A percentile compares a stretch with the other conserved stretches of the same genome.
Evolutionary conservation across 2,329 filamentous ascomycete genomes (phyloP).

Genomic region (Fusarium cicatricum): DNA sequence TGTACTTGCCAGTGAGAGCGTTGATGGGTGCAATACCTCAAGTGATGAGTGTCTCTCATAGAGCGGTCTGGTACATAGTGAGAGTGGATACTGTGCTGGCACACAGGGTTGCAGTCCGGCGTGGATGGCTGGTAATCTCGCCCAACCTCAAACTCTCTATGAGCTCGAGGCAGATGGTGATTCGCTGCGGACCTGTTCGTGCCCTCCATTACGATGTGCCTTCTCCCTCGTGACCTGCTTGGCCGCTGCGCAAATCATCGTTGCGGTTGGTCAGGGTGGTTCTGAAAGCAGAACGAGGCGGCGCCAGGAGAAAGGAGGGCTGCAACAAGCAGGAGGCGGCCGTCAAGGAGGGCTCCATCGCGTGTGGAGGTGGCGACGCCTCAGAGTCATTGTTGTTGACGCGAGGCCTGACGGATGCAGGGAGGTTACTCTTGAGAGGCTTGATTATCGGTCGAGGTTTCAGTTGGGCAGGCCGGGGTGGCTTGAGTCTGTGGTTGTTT

Average conservation of each 20-base stretch:
- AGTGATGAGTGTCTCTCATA: not conserved
- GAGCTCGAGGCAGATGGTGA: slow-evolving; percentile 22
- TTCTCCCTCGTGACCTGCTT: slow-evolving; percentile 24
- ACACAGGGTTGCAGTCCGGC: slow-evolving; percentile 30
- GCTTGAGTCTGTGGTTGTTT: slow-evolving; percentile 1
- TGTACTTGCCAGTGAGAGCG: slow-evolving; percentile 3
- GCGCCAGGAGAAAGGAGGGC: not conserved
- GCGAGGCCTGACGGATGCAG: slow-evolving; percentile 3
- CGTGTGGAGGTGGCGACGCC: slow-evolving; percentile 19
- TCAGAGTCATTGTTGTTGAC: slow-evolving; percentile 26
- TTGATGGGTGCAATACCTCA: slow-evolving; percentile 10
- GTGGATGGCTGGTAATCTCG: slow-evolving; percentile 27
- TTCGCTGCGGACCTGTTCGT: slow-evolving; percentile 17
- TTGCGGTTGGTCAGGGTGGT: slow-evolving; percentile 15
- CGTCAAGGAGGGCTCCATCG: slow-evolving; percentile 1
- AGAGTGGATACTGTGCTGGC: slow-evolving; percentile 27
- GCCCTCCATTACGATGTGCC: slow-evolving; percentile 28
- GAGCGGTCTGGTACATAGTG: slow-evolving; percentile 27
- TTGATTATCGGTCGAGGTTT: slow-evolving; percentile 7
- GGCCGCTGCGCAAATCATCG: slow-evolving; percentile 1
- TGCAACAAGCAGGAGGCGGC: slow-evolving; percentile 11
- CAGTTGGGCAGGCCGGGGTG: slow-evolving; percentile 3
- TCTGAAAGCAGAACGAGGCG: slow-evolving; percentile 30
- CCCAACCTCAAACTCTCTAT: slow-evolving; percentile 31
- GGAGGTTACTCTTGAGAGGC: not conserved